phyloP scores from a whole-genome alignment of 805 yeast genomes.

The Saccharomyces jurei region DNA sequence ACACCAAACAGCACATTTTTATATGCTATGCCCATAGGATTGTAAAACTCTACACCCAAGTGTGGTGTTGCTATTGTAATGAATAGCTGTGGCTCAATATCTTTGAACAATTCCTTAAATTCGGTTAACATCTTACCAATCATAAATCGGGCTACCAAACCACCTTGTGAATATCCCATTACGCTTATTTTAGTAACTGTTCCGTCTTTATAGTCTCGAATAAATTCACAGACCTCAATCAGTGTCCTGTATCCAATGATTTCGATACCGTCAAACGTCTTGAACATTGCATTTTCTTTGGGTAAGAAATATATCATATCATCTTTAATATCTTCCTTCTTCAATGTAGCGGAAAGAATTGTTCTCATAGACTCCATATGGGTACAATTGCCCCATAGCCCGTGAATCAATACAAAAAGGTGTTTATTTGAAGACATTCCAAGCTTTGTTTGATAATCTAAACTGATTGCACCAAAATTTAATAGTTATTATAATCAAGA shows the following conservation, averaged over 20 bases:
- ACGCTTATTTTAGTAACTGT: conserved; percentile 47
- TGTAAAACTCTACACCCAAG: conserved; percentile 50
- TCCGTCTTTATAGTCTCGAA: conserved; percentile 31
- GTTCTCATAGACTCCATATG: conserved; percentile 46
- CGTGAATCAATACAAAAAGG: conserved; percentile 67
- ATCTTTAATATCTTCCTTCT: conserved; percentile 33
- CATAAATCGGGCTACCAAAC: conserved; percentile 71
- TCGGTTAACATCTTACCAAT: conserved; percentile 56
- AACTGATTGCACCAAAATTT: not conserved
- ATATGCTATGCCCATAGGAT: conserved; percentile 23
- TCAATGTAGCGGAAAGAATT: conserved; percentile 28
- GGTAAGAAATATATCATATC: conserved; percentile 43
- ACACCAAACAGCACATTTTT: conserved; percentile 19
- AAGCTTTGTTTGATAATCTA: not conserved
- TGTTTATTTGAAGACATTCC: conserved; percentile 32
- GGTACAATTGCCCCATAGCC: conserved; percentile 63
- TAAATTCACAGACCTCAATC: conserved; percentile 49
- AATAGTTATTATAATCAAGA: not conserved
- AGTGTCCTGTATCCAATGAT: conserved; percentile 62
- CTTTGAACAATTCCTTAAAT: conserved; percentile 45
- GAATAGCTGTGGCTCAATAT: conserved; percentile 52
- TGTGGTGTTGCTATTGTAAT: conserved; percentile 77
- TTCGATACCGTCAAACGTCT: conserved; percentile 80
- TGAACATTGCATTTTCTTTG: conserved; percentile 54
- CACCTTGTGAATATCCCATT: conserved; percentile 87